These are phyloP conservation scores for Tinospora cordifolia DNA, from an alignment of 164 flowering plant species.

Conservation along the genomic window DNA sequence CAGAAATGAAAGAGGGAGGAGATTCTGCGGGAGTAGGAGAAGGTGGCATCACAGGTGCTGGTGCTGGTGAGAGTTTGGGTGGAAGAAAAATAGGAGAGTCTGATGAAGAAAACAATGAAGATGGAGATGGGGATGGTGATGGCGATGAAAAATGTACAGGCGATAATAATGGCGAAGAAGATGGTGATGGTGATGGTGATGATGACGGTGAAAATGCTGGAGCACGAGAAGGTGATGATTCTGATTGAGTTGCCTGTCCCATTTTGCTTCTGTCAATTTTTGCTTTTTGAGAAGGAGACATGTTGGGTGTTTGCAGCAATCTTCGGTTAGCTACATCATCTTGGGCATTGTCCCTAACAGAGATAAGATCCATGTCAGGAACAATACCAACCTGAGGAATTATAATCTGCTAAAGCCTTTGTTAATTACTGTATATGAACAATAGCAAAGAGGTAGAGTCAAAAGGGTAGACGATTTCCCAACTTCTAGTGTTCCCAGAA, in stretches of 20 bases:
- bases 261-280: not conserved
- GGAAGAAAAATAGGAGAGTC: constrained; percentile 3
- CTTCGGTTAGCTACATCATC: constrained; percentile 18
- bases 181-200: not conserved
- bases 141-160: too few species aligned
- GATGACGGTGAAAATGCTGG: not conserved
- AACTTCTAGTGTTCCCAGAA: too few species aligned
- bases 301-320: constrained; percentile 10
- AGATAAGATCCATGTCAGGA: constrained; percentile 4
- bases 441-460: not conserved
- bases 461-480: not conserved
- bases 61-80: constrained; percentile 13
- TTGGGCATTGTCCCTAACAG: constrained; percentile 18
- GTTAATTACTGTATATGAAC: not conserved
- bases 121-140: constrained; percentile 22
- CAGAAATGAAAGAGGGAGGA: not conserved
- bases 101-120: constrained; percentile 21
- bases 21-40: constrained; percentile 9
- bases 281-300: not conserved
- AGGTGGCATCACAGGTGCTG: not conserved
- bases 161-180: constrained; percentile 5
- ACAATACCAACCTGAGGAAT: too few species aligned
- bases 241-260: not conserved
- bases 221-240: not conserved
- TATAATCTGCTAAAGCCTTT: not conserved